Evolutionary conservation across 2,329 filamentous ascomycete species (phyloP), one percentile per base, ranked within the genome.

Genomic region (Sclerotinia sclerotiorum): DNA sequence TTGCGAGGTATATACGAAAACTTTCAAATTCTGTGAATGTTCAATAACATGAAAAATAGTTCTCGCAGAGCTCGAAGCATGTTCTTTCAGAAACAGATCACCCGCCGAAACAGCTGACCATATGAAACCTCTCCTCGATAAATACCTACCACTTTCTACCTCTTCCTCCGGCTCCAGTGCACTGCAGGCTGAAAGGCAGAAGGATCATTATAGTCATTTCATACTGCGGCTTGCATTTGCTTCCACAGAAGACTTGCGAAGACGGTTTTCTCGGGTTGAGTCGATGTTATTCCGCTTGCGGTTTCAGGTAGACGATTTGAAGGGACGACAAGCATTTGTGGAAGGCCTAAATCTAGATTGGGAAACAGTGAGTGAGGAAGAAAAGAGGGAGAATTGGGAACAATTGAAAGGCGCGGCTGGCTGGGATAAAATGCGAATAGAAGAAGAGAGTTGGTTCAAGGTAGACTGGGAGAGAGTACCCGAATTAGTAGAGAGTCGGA

Each of bases 151-250:
- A 0, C 87, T 97, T 24, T 88, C 89, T 70, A 85, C 90, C 55
- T 94, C 93, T 76, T 90, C 87, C 67, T 91, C 91, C 0, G 83
- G 76, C 70, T 84, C 79, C 55, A 81, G 78, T 72, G 85, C 82
- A 75, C 80, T 94, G 19, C 84, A 86, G 32, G 81, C 87, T 46
- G 92, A 99, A 80, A 86, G 94, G 39, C 91, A 94, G 79, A 96
- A 95, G 78, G 95, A 99, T 75, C 95, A 99, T 80, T 99, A 98
- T 80, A 95, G 92, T 68, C 95, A 99, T 79, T 99, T 97, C 78
- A 99, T 98, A 70, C 86, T 99, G 7, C 89, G 95, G 0, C 87
- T 99, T 55, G 95, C 95, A 1, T 99, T 99, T 77, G 89, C 94
- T 0, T 88, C 90, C 2, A 97, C 94, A 0, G 93, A 97, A 77